Base-by-base conservation (phyloP, 192 early-diverging fungal genomes). In the Dispira simplex region DNA sequence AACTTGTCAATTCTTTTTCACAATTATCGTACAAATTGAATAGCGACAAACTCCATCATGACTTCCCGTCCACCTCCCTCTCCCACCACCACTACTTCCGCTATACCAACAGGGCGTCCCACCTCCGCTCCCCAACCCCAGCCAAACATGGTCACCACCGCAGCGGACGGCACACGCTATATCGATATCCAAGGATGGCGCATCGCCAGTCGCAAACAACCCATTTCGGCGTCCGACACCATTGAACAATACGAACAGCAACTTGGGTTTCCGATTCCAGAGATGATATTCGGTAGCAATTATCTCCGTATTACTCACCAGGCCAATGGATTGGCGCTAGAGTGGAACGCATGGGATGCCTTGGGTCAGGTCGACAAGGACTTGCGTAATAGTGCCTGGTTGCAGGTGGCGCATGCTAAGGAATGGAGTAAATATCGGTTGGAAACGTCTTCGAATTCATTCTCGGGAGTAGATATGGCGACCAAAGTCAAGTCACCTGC, bases 281-380 rank as follows among this genome's bases (percentile, higher is more conserved):
- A 98, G 75, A 98, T 98, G 95, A 87, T 94, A 43, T 98, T 95
- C 83, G 93, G 93, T 52, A 82, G 87, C 77, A 94, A 92, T 75
- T 76, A 75, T 65, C 73, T 97, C 26, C 71, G 65, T 8, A 63
- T 90, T 45, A 51, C 68, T 32, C 83, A 92, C 65, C 67, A 68
- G 3, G 47, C 63, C 9, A 73, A 76, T 14, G 83, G 77, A 25
- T 65, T 83, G 49, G 65, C 73, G 21, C 65, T 88, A 20, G 70
- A 68, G 43, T 88, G 89, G 59, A 73, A 69, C 13, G 86, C 95
- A 0, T 67, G 84, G 44, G 87, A 90, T 63, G 93, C 91, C 8
- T 71, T 98, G 39, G 70, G 68, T 16, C 65, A 72, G 64, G 89
- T 93, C 6, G 85, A 91, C 66, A 78, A 82, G 2, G 81, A 82